Evolutionary conservation across 2,329 filamentous ascomycete genomes (phyloP).

Genomic region (Emydomyces testavorans): DNA sequence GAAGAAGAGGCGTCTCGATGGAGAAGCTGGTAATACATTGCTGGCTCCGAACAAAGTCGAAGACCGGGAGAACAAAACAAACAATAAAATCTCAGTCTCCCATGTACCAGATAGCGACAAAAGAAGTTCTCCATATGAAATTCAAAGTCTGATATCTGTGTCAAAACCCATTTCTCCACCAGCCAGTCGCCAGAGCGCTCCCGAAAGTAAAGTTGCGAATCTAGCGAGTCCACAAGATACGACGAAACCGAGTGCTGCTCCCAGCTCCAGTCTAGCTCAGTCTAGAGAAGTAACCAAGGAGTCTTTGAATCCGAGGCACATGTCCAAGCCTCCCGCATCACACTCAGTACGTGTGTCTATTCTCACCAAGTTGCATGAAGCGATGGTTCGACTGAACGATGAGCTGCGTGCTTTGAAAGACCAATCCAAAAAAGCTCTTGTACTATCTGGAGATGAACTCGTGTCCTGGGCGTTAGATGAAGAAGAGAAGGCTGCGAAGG

Average conservation of each 20-base stretch:
- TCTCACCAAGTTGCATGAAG: constrained; percentile 35
- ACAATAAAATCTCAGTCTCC: neutral
- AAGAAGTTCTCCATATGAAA: constrained; percentile 14
- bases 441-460: constrained; percentile 36
- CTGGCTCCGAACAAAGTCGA: neutral
- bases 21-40: neutral
- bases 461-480: constrained; percentile 44
- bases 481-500: constrained; percentile 62
- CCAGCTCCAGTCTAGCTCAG: neutral
- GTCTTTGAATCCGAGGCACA: constrained; percentile 36
- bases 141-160: constrained; percentile 18
- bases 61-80: neutral
- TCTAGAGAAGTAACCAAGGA: constrained; percentile 30
- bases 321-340: constrained; percentile 34
- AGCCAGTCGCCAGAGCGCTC: constrained; percentile 3
- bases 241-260: neutral
- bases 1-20: constrained; percentile 24
- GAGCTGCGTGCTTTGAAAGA: constrained; percentile 27
- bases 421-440: constrained; percentile 23
- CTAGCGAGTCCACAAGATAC: neutral
- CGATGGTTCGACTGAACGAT: constrained; percentile 34
- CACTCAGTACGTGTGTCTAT: constrained; percentile 34
- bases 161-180: constrained; percentile 25
- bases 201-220: neutral
- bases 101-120: neutral